These are phyloP conservation scores for Debaryomycetaceae sp. DNA, from an alignment of 1,139 yeast genomes.

Conservation along the genomic window DNA sequence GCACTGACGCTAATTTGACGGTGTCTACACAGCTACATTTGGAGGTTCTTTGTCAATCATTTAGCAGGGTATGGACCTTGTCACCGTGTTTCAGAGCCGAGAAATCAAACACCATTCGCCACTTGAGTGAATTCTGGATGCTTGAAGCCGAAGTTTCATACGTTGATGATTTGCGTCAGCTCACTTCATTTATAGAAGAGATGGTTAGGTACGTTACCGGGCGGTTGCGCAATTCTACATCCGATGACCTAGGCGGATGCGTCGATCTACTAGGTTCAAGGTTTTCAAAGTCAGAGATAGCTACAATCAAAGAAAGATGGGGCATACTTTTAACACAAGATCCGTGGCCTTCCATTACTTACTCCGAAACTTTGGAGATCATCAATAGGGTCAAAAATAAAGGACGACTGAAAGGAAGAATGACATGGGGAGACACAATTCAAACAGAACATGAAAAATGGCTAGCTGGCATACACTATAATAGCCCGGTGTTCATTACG, in stretches of 20 bases:
- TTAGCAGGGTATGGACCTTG: constrained; percentile 82
- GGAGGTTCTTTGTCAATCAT: constrained; percentile 73
- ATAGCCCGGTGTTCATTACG: constrained; percentile 82
- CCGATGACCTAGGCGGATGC: constrained; percentile 19
- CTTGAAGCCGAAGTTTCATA: constrained; percentile 86
- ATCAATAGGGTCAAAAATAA: constrained; percentile 36
- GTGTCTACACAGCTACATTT: constrained; percentile 92
- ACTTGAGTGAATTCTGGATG: constrained; percentile 97
- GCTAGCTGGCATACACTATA: constrained; percentile 67
- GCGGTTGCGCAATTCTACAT: constrained; percentile 17
- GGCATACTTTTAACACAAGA: constrained; percentile 19
- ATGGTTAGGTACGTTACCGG: constrained; percentile 60
- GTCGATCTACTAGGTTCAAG: constrained; percentile 43
- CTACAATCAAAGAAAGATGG: constrained; percentile 32
- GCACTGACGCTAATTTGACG: constrained; percentile 65
- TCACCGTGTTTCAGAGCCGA: constrained; percentile 96
- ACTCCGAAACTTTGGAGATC: constrained; percentile 64
- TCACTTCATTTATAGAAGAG: constrained; percentile 63
- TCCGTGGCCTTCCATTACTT: constrained; percentile 72
- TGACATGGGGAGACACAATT: constrained; percentile 68
- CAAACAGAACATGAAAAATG: constrained; percentile 89
- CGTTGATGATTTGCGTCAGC: constrained; percentile 51
- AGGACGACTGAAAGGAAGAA: constrained; percentile 19
- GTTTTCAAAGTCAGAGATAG: constrained; percentile 30
- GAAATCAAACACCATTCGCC: constrained; percentile 84